These are phyloP conservation scores for Ceriops tagal DNA, from an alignment of 345 rosid species.

Conservation along the genomic window DNA sequence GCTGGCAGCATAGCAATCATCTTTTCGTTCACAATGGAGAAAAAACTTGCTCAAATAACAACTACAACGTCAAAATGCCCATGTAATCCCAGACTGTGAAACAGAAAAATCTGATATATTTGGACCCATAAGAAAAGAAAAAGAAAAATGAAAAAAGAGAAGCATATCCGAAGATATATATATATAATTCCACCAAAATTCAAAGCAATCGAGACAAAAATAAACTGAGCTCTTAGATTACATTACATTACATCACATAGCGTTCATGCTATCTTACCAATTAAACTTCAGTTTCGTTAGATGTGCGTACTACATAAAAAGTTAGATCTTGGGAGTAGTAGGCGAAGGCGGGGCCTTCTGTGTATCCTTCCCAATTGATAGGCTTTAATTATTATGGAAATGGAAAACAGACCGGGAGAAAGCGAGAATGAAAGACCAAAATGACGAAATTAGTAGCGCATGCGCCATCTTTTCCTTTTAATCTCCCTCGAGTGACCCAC, in stretches of 20 bases:
- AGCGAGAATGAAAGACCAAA: no score
- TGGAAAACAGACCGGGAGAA: no score
- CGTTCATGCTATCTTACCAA: neutral
- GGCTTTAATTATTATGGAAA: no score
- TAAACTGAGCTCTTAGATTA: neutral
- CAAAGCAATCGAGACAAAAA: constrained; percentile 29
- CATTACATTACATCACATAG: constrained; percentile 8
- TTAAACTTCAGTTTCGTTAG: constrained; percentile 27
- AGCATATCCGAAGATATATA: constrained; percentile 29
- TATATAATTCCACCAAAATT: constrained; percentile 47
- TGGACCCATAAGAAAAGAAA: no score
- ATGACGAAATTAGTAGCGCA: neutral
- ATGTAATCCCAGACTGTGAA: no score
- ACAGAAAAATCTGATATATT: constrained; percentile 19
- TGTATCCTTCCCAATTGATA: no score
- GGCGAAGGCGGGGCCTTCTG: no score
- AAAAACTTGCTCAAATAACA: no score
- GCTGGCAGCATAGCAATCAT: no score
- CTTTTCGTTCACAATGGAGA: no score
- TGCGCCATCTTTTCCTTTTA: neutral
- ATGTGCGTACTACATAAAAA: neutral
- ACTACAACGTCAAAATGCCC: no score
- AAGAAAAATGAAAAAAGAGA: neutral
- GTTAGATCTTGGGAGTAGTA: no score
- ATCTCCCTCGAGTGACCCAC: neutral